These are phyloP conservation scores for Aspergillus vadensis DNA, from an alignment of 2,329 filamentous ascomycete genomes.

Conservation along the genomic window DNA sequence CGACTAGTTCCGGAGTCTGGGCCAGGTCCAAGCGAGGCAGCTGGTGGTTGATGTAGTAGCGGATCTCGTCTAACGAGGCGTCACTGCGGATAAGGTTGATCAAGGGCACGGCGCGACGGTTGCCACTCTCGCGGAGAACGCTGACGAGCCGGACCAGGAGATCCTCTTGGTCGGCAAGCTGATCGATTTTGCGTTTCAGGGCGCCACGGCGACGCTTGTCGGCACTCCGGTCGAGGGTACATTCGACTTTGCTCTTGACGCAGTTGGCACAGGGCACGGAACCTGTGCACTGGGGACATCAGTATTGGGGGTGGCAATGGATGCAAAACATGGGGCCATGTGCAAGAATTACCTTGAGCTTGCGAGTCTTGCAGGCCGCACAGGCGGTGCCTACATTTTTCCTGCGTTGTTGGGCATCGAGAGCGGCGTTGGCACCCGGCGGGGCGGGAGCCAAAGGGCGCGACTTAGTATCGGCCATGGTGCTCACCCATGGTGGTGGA, in stretches of 20 bases:
- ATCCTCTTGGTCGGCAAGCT: conserved; percentile 29
- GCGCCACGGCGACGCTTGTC: conserved; percentile 27
- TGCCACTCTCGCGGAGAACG: conserved; percentile 26
- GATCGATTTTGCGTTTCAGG: conserved; percentile 30
- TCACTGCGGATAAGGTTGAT: conserved; percentile 32
- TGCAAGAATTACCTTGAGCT: conserved; percentile 25
- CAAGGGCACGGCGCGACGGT: conserved; percentile 22
- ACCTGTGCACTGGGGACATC: conserved; percentile 23
- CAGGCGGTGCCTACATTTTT: conserved; percentile 31
- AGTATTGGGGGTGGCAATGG: not conserved
- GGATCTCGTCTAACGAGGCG: conserved; percentile 30
- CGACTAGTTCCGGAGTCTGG: conserved; percentile 26
- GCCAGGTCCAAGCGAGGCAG: conserved; percentile 20
- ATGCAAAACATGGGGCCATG: not conserved
- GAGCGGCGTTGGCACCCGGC: conserved; percentile 13
- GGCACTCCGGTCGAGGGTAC: conserved; percentile 24
- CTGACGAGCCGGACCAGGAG: conserved; percentile 28
- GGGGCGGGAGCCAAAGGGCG: conserved; percentile 21
- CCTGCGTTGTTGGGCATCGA: conserved; percentile 20
- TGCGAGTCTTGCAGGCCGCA: conserved; percentile 28
- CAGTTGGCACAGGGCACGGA: conserved; percentile 28
- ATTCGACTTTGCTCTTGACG: conserved; percentile 24
- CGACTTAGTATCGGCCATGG: conserved; percentile 21
- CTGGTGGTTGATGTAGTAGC: conserved; percentile 28
- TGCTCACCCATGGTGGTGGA: conserved; percentile 16